Base-by-base conservation (phyloP, 257 asterid species). In the Plantago major region DNA sequence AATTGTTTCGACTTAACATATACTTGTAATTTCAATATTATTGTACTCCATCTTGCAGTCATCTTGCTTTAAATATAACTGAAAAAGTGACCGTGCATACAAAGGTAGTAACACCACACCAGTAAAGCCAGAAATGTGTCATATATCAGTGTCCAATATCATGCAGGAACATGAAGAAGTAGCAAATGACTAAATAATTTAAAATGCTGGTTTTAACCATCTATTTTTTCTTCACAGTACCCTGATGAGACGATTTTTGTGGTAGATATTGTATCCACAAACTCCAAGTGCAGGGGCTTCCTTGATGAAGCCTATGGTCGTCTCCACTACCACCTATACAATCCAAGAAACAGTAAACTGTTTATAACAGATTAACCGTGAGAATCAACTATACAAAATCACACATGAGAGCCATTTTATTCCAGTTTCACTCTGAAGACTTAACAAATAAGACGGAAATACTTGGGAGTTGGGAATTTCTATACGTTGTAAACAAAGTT, bases 191-290 rank as follows among this genome's bases (percentile, higher is more conserved):
- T n/a, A 56, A 40, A 60, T 52, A 16, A 52, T 26, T 58, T 51
- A 9, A 43, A 47, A 69, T 62, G 38, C 19, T 59, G 72, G 53
- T 66, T 13, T 10, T 61, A 22, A 37, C 44, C 47, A 46, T 50
- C 63, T 71, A 15, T n/a, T 18, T 60, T 47, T 60, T 38, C 18
- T 15, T 54, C 42, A 42, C 18, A 67, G 38, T 86, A 88, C 96
- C 94, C 90, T 79, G 76, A 91, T 91, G 53, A 91, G 97, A 65
- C 98, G 96, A 70, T 84, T 86, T 80, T 86, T 91, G 66, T 91
- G 95, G 88, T 91, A 91, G 42, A 91, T 70, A 67, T 91, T 91
- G 78, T 81, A 91, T 63, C 98, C 98, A 74, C 74, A 70, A 55
- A 90, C 72, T 60, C 53, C 46, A 55, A 88, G 78, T 37, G 68